phyloP scores from a whole-genome alignment of 2,329 filamentous ascomycete species.

The Westerdykella aurantiaca region DNA sequence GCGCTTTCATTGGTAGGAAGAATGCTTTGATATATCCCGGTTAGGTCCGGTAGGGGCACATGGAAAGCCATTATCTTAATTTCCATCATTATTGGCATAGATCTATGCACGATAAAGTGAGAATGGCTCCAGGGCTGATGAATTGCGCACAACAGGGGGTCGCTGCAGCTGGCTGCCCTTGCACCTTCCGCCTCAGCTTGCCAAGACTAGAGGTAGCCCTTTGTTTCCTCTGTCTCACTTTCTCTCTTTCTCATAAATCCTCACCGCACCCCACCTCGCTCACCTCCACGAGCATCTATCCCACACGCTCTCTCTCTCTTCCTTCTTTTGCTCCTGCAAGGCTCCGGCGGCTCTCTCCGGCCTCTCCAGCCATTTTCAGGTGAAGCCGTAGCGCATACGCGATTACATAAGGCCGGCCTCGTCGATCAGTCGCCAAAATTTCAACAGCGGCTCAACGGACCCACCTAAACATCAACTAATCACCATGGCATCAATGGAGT shows the following conservation, averaged over 20 bases:
- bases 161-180: no score
- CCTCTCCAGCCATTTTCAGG: not conserved
- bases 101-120: no score
- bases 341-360: not conserved
- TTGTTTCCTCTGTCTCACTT: not conserved
- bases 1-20: no score
- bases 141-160: no score
- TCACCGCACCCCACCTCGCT: slow-evolving; percentile 1
- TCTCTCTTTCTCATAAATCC: not conserved
- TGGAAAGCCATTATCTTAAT: no score
- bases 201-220: no score
- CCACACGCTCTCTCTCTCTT: slow-evolving; percentile 8
- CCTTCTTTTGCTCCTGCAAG: not conserved
- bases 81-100: no score
- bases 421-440: slow-evolving; percentile 15
- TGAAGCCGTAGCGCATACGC: not conserved
- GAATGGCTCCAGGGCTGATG: no score
- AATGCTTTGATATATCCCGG: no score
- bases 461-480: slow-evolving; percentile 9
- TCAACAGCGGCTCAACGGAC: slow-evolving; percentile 20
- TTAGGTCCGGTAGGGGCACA: no score
- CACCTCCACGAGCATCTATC: slow-evolving; percentile 2
- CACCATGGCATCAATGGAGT: slow-evolving; percentile 53
- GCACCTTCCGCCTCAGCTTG: no score
- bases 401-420: not conserved